phyloP scores from a whole-genome alignment of 306 rosid species.

The Quercus berberidifolia region DNA sequence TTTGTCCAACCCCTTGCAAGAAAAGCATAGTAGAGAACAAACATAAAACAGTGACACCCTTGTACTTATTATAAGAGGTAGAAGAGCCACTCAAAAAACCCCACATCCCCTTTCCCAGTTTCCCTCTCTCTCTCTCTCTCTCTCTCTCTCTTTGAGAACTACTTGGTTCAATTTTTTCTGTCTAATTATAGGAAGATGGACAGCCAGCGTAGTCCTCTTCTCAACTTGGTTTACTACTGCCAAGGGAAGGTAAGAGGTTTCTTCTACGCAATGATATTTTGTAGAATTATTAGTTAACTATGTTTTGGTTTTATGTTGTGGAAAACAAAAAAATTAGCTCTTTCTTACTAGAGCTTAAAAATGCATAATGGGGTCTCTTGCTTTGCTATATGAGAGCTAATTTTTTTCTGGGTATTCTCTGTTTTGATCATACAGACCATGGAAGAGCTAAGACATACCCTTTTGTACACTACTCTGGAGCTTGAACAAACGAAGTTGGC shows the following conservation, averaged over 20 bases:
- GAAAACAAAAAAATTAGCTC: neutral
- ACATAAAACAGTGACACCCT: constrained; percentile 34
- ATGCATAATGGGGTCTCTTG: constrained; percentile 20
- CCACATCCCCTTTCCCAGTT: constrained; percentile 6
- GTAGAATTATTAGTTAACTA: neutral
- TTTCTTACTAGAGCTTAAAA: neutral
- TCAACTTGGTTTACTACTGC: constrained; percentile 55
- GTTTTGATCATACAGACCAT: constrained; percentile 43
- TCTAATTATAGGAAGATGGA: constrained; percentile 43
- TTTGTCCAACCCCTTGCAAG: constrained; percentile 38
- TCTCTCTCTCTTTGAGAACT: neutral
- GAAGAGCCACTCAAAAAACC: constrained; percentile 34
- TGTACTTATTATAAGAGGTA: constrained; percentile 40
- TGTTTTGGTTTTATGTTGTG: neutral
- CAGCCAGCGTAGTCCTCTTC: constrained; percentile 55
- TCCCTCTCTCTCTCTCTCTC: constrained; percentile 1
- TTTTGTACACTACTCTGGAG: constrained; percentile 65
- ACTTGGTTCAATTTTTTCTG: neutral
- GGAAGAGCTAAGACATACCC: constrained; percentile 76
- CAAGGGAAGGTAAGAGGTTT: constrained; percentile 64
- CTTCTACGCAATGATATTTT: neutral
- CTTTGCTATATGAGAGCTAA: constrained; percentile 21
- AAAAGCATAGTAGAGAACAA: constrained; percentile 13
- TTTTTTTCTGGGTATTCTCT: neutral
- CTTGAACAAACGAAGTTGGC: constrained; percentile 70